Evolutionary conservation across 495 filamentous ascomycete species (phyloP), one percentile per base, ranked within the genome.

Genomic region (Tirmania nivea): DNA sequence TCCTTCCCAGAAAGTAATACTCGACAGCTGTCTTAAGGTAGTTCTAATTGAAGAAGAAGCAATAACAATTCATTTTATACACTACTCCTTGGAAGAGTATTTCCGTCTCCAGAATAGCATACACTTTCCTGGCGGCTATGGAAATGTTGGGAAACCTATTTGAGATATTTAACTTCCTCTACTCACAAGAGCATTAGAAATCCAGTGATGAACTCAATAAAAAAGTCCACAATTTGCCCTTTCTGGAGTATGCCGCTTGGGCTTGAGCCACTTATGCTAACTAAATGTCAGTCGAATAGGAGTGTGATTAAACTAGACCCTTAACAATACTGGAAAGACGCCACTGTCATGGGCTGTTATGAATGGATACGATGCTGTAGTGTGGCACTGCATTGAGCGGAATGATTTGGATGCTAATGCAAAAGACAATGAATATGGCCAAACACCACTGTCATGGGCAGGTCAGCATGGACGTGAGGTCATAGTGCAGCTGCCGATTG

Each of bases 351-450:
- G n/a, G n/a, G n/a, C n/a, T n/a, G n/a, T n/a, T n/a, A n/a, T n/a
- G n/a, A n/a, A n/a, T n/a, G n/a, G n/a, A n/a, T n/a, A n/a, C n/a
- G n/a, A n/a, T n/a, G n/a, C n/a, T n/a, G n/a, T n/a, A n/a, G n/a
- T n/a, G n/a, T n/a, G n/a, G n/a, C n/a, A 2, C 45, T 69, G 2
- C 45, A n/a, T 67, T 19, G 51, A 35, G 11, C 53, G 55, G 10
- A 49, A 49, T 7, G 58, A 51, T 16, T 55, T 63, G 12, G 35
- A 55, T 4, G 47, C 50, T 8, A 49, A 64, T 35, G 54, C 49
- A 35, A 55, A 35, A 35, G 55, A 69, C 16, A 60, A 19, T 1
- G 3, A n/a, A n/a, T n/a, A 56, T 49, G 54, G 57, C 21, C 59
- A 56, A 34, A 5, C 25, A 31, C 25, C 25, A 31, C 2, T 31